Evolutionary conservation across 1,139 yeast genomes (phyloP), one percentile per base, ranked within the genome.

Genomic region (Diutina catenulata): DNA sequence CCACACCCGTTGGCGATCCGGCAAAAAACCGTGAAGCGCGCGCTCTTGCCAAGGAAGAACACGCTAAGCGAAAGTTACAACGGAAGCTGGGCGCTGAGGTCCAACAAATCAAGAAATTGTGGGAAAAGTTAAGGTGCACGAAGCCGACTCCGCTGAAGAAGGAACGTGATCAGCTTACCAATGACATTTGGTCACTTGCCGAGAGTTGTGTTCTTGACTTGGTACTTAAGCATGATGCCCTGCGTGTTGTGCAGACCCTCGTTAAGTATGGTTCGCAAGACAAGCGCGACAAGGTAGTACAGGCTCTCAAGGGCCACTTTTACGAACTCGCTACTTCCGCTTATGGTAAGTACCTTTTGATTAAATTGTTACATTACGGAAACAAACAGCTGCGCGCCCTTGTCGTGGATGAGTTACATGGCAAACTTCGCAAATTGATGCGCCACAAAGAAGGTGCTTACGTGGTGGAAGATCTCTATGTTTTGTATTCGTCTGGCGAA

Each of bases 381-480:
- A 72, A 91, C 14, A 84, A 80, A 52, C 79, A 79, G 24, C 76
- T 88, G 2, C 73, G 95, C 49, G 79, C 76, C 40, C 51, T 74
- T 28, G 82, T 91, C 41, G 71, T 88, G 41, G 71, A 80, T 52
- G 96, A 86, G 60, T 69, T 91, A 45, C 95, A 87, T 53, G 97
- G 97, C 39, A 80, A 80, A 50, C 74, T 86, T 50, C 70, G 96
- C 56, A 88, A 86, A 59, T 69, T 91, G 46, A 87, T 91, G 93
- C 79, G 94, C 68, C 97, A 91, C 60, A 80, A 81, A 62, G 97
- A 91, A 68, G 98, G 97, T 61, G 97, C 97, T n/a, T 87, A 91
- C 52, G 97, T 91, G 29, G 88, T 88, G 46, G 97, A 91, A 62
- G 98, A 91, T 66, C 70, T 87, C 50, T 91, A 70, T 56, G 84